Base-by-base conservation (phyloP, 345 rosid genomes). In the Citrus unshiu region DNA sequence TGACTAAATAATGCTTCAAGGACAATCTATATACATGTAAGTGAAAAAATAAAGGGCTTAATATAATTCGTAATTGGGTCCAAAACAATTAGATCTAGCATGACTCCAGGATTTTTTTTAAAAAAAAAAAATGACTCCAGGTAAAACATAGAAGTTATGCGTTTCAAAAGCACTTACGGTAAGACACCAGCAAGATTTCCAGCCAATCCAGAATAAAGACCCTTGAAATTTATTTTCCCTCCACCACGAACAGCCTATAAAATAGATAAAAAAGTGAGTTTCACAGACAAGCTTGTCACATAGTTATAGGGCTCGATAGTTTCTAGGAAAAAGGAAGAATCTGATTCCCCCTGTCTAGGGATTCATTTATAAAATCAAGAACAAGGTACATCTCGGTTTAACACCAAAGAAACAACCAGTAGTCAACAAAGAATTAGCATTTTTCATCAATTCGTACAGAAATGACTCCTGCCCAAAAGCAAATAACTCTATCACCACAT, bases 111-210 rank as follows among this genome's bases (percentile, higher is more conserved):
- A 35, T 35, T 34, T 5, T 34, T 5, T 5, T 34, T 34, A 4
- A 5, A 5, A 4, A 35, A 35, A 35, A 35, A 35, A 35, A 35
- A 35, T 0, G 1, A 35, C 51, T 43, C 51, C 18, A 0, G 32
- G 24, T 34, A 59, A 75, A 77, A 65, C 5, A 65, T 61, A 21
- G 60, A 72, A 46, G 73, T 59, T 68, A 4, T 25, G 60, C 27
- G 61, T 76, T 51, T 60, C 10, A 24, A 77, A 77, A 24, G 70
- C 66, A 87, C 98, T 88, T 86, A 94, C 98, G 98, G 97, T 79
- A 94, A 88, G 83, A 94, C 99, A 37, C 99, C 98, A 77, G 89
- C 97, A 74, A 96, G 82, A 81, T 96, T 96, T 82, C 97, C 98
- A 67, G 91, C 88, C 85, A 96, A 85, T 83, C 99, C 99, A 77